Conservation (phyloP, 2,329 filamentous ascomycete species). For the Waltergamsia citrina region DNA sequence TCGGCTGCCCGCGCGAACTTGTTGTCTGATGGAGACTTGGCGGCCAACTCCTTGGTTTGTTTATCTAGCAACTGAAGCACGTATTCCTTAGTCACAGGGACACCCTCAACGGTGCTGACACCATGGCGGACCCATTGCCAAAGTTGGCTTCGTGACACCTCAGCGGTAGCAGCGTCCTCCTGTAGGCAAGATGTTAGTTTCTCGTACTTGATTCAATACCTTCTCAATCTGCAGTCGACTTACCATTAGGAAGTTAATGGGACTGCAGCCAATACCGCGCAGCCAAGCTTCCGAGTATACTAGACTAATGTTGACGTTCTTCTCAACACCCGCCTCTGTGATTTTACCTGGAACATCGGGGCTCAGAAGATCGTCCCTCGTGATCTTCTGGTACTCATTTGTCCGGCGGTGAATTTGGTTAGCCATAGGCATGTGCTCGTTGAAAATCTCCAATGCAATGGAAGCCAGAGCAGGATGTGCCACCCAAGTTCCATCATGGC, state of each 20-base stretch:
- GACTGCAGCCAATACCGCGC: conserved; percentile 79
- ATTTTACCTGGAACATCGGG: conserved; percentile 81
- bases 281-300: conserved; percentile 93
- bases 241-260: conserved; percentile 80
- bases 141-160: conserved; percentile 76
- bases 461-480: conserved; percentile 76
- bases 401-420: conserved; percentile 80
- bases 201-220: too few relatives aligned
- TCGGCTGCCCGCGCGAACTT: conserved; percentile 6
- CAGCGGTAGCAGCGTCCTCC: conserved; percentile 83
- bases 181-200: background rate
- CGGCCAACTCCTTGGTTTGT: conserved; percentile 5
- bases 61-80: conserved; percentile 69
- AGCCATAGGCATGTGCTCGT: conserved; percentile 86
- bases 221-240: background rate
- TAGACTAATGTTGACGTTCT: conserved; percentile 84
- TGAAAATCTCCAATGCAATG: conserved; percentile 80
- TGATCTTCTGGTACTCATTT: conserved; percentile 64
- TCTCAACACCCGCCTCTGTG: conserved; percentile 79
- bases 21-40: conserved; percentile 7
- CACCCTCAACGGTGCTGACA: conserved; percentile 66
- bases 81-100: conserved; percentile 75
- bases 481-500: conserved; percentile 85
- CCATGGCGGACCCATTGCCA: conserved; percentile 75
- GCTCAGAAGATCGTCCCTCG: conserved; percentile 75